phyloP scores from a whole-genome alignment of 2,329 filamentous ascomycete genomes.

The Fusarium pilosicola region DNA sequence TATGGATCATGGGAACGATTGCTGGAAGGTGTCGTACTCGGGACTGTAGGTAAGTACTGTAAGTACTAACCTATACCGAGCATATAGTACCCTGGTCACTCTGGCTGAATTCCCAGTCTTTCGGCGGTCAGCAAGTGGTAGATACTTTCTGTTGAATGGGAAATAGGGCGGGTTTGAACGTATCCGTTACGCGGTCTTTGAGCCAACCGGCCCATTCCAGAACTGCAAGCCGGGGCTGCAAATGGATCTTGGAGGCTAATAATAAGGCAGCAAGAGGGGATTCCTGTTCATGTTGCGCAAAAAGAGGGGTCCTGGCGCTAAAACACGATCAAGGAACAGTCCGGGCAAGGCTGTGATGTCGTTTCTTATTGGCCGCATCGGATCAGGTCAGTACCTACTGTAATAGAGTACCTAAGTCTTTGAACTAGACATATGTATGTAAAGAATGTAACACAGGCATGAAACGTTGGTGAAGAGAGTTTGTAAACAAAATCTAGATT shows the following conservation, averaged over 20 bases:
- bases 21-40: slow-evolving; percentile 7
- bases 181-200: neutral
- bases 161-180: neutral
- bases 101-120: neutral
- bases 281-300: slow-evolving; percentile 8
- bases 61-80: neutral
- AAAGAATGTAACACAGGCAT: neutral
- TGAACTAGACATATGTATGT: neutral
- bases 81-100: neutral
- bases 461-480: slow-evolving; percentile 2
- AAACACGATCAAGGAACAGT: slow-evolving; percentile 17
- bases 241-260: slow-evolving; percentile 1
- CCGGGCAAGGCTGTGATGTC: neutral
- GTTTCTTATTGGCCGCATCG: neutral
- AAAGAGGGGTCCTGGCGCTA: slow-evolving; percentile 19
- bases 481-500: neutral
- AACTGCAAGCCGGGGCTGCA: neutral
- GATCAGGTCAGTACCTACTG: neutral
- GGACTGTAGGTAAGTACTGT: neutral
- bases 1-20: neutral
- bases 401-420: neutral
- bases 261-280: slow-evolving; percentile 6
- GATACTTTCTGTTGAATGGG: neutral
- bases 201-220: slow-evolving; percentile 1
- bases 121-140: neutral